phyloP scores from a whole-genome alignment of 148 eudicot species.

The Chenopodium suecicum region DNA sequence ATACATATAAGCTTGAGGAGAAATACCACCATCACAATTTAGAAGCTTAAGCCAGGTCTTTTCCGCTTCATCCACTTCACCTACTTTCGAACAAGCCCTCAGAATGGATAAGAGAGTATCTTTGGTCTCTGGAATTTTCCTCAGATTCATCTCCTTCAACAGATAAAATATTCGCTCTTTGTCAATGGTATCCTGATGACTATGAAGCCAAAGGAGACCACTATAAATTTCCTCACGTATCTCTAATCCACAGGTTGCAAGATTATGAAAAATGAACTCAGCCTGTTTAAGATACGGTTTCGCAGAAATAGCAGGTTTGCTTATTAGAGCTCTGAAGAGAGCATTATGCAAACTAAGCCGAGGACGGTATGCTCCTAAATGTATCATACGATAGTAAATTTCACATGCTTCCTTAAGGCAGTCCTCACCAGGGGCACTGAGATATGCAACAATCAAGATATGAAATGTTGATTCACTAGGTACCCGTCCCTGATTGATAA shows the following conservation, averaged over 20 bases:
- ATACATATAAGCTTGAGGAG: slow-evolving; percentile 77
- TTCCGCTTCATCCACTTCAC: slow-evolving; percentile 74
- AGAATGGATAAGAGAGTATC: slow-evolving; percentile 76
- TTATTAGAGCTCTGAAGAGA: slow-evolving; percentile 72
- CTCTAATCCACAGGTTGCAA: slow-evolving; percentile 54
- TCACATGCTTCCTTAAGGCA: slow-evolving; percentile 74
- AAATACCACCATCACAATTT: slow-evolving; percentile 38
- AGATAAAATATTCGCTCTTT: slow-evolving; percentile 58
- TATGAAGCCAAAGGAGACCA: slow-evolving; percentile 94
- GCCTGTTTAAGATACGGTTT: slow-evolving; percentile 80
- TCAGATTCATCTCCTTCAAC: slow-evolving; percentile 59
- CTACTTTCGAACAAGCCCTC: slow-evolving; percentile 84
- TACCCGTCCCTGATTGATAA: slow-evolving; percentile 79
- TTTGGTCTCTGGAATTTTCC: slow-evolving; percentile 54
- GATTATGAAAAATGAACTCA: slow-evolving; percentile 78
- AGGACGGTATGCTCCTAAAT: slow-evolving; percentile 84
- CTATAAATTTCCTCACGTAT: slow-evolving; percentile 75
- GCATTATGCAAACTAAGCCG: slow-evolving; percentile 83
- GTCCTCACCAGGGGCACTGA: slow-evolving; percentile 57
- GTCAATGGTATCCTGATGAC: slow-evolving; percentile 81
- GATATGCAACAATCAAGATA: slow-evolving; percentile 70
- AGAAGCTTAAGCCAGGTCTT: slow-evolving; percentile 65
- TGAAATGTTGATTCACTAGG: slow-evolving; percentile 94
- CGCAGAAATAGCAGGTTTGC: slow-evolving; percentile 48
- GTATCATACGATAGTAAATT: slow-evolving; percentile 85